phyloP scores from a whole-genome alignment of 805 yeast genomes.

The Ogataea nakhonphanomensis region DNA sequence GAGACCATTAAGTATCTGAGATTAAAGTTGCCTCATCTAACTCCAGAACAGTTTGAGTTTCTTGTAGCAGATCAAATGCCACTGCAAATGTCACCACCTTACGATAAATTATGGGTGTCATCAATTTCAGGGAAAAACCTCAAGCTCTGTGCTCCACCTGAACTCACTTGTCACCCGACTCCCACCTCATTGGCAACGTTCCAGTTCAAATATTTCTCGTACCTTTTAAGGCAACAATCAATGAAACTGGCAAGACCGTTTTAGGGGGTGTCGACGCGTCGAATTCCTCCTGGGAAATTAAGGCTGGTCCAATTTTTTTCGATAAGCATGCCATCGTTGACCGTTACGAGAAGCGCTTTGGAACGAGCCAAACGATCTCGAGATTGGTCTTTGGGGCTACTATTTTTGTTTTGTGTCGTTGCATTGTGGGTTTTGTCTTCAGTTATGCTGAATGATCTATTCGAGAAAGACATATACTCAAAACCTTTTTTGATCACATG shows the following conservation, averaged over 20 bases:
- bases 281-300: neutral
- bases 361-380: slow-evolving; percentile 16
- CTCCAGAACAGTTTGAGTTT: slow-evolving; percentile 6
- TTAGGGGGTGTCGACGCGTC: slow-evolving; percentile 8
- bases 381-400: slow-evolving; percentile 75
- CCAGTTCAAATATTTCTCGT: slow-evolving; percentile 13
- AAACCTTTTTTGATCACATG: slow-evolving; percentile 94
- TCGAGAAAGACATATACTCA: slow-evolving; percentile 61
- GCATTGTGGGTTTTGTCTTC: slow-evolving; percentile 89
- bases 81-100: slow-evolving; percentile 12
- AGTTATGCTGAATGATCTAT: slow-evolving; percentile 73
- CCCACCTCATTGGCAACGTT: slow-evolving; percentile 14
- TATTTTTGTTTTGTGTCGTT: slow-evolving; percentile 71
- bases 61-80: slow-evolving; percentile 13
- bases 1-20: slow-evolving; percentile 13
- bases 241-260: slow-evolving; percentile 1
- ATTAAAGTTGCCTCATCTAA: slow-evolving; percentile 5
- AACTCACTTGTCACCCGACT: slow-evolving; percentile 5
- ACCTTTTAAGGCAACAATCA: slow-evolving; percentile 7
- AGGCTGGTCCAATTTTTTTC: neutral
- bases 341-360: slow-evolving; percentile 9
- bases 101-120: slow-evolving; percentile 5
- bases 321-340: slow-evolving; percentile 1
- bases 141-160: slow-evolving; percentile 3
- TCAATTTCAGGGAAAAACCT: neutral